Conservation (phyloP, 2,329 filamentous ascomycete genomes). For the Diaporthe eres region DNA sequence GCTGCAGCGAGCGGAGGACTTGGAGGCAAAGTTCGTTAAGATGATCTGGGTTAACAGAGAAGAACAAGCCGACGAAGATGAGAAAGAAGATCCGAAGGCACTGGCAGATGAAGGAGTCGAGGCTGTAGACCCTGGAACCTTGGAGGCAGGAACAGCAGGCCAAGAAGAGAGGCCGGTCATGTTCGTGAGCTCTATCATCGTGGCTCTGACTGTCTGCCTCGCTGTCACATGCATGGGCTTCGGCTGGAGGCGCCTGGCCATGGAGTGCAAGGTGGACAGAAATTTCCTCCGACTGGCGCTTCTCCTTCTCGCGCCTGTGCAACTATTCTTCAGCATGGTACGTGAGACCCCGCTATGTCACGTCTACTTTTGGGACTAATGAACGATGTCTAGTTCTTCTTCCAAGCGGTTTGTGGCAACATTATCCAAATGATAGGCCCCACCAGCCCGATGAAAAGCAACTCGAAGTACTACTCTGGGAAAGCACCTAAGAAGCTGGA, state of each 20-base stretch:
- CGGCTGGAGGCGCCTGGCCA: slow-evolving; percentile 33
- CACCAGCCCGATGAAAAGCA: slow-evolving; percentile 78
- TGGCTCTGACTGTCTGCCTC: slow-evolving; percentile 35
- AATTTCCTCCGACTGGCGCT: slow-evolving; percentile 55
- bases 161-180: slow-evolving; percentile 54
- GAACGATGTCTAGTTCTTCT: slow-evolving; percentile 53
- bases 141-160: slow-evolving; percentile 57
- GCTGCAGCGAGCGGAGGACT: slow-evolving; percentile 63
- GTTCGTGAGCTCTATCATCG: slow-evolving; percentile 35
- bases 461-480: slow-evolving; percentile 88
- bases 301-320: slow-evolving; percentile 15
- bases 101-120: slow-evolving; percentile 51
- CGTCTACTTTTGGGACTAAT: slow-evolving; percentile 68
- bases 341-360: slow-evolving; percentile 42
- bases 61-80: slow-evolving; percentile 57
- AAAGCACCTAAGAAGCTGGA: slow-evolving; percentile 72
- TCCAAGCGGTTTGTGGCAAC: slow-evolving; percentile 34
- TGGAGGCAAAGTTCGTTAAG: slow-evolving; percentile 68
- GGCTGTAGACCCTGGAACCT: slow-evolving; percentile 59
- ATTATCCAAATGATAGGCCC: slow-evolving; percentile 64
- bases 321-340: slow-evolving; percentile 40
- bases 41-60: slow-evolving; percentile 69
- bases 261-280: slow-evolving; percentile 33
- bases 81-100: slow-evolving; percentile 49
- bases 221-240: slow-evolving; percentile 35